Base-by-base conservation (phyloP, 2,329 filamentous ascomycete genomes). In the Akanthomyces muscarius region DNA sequence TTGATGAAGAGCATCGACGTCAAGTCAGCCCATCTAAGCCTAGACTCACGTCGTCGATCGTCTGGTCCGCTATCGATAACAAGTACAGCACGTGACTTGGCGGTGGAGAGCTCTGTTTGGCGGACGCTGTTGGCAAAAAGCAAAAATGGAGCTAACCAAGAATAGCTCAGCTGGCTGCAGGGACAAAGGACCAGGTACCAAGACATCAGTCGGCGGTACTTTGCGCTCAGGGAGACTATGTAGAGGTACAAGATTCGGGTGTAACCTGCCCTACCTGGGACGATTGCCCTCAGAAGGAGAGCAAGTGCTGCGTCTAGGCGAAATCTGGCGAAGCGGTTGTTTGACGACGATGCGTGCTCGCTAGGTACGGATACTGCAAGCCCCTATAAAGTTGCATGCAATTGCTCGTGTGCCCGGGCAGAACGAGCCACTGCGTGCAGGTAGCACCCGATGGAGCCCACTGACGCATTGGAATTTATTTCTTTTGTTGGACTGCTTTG, bases 391-490 rank as follows among this genome's bases (percentile, higher is more conserved):
- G 23, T 14, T 36, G 53, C 50, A 53, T 45, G 47, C 8, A 25
- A 44, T 36, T 61, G 58, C 38, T 54, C 50, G 41, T 54, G 58
- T 61, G 48, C 50, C 36, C 36, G 33, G n/a, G 21, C 23, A 21
- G 50, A 44, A 18, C 42, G 55, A 36, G 30, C 8, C n/a, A 36
- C 18, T 11, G 21, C 28, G 33, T 23, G 55, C 30, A 28, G 13
- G 21, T 36, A 28, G 23, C 44, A 38, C 21, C 16, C 6, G 51
- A n/a, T 36, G 10, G 21, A n/a, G 28, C 28, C 18, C 6, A 2
- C 18, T 47, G 16, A 10, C 23, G 44, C 18, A 21, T 23, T 7
- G 6, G 18, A 21, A 5, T n/a, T 23, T 23, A 4, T 23, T 47
- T 42, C 21, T 42, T 45, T 38, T 18, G 18, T n/a, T 2, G 42